Conservation (phyloP, 805 yeast species). For the Candida namnaoensis region DNA sequence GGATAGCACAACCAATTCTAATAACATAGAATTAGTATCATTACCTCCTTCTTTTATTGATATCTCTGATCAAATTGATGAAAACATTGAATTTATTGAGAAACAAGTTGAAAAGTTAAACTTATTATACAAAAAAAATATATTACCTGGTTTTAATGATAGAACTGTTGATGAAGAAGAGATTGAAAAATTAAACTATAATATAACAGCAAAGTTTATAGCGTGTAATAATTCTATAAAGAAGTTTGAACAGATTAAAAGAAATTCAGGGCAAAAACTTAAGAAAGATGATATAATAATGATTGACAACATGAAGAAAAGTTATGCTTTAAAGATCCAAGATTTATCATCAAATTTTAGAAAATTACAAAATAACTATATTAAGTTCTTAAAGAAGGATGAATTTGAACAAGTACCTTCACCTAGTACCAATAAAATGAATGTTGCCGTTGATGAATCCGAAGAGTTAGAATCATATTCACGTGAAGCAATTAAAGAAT, state of each 20-base stretch:
- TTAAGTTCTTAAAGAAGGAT: slow-evolving; percentile 76
- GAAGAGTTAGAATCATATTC: slow-evolving; percentile 42
- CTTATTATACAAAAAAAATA: slow-evolving; percentile 66
- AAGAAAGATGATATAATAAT: slow-evolving; percentile 46
- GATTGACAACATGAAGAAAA: slow-evolving; percentile 73
- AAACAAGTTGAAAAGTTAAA: slow-evolving; percentile 51
- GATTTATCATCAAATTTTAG: slow-evolving; percentile 69
- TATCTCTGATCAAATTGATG: slow-evolving; percentile 64
- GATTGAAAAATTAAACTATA: slow-evolving; percentile 71
- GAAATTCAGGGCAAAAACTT: slow-evolving; percentile 20
- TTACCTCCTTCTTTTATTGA: slow-evolving; percentile 78
- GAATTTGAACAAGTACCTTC: slow-evolving; percentile 45
- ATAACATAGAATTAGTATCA: slow-evolving; percentile 48
- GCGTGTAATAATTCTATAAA: slow-evolving; percentile 70
- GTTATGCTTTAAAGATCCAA: slow-evolving; percentile 81
- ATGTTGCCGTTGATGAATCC: slow-evolving; percentile 23
- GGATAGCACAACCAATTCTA: slow-evolving; percentile 8
- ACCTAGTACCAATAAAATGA: slow-evolving; percentile 10
- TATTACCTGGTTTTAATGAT: slow-evolving; percentile 85
- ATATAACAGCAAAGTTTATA: slow-evolving; percentile 71
- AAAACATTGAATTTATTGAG: slow-evolving; percentile 42
- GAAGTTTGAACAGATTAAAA: slow-evolving; percentile 41
- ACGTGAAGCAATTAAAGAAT: slow-evolving; percentile 40
- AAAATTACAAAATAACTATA: slow-evolving; percentile 81
- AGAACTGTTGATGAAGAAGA: slow-evolving; percentile 64